Percentiles rank a stretch among this genome's conserved stretches.
These are phyloP conservation scores for Penicillium fuscoglaucum DNA, from an alignment of 2,329 filamentous ascomycete genomes.

Conservation along the genomic window DNA sequence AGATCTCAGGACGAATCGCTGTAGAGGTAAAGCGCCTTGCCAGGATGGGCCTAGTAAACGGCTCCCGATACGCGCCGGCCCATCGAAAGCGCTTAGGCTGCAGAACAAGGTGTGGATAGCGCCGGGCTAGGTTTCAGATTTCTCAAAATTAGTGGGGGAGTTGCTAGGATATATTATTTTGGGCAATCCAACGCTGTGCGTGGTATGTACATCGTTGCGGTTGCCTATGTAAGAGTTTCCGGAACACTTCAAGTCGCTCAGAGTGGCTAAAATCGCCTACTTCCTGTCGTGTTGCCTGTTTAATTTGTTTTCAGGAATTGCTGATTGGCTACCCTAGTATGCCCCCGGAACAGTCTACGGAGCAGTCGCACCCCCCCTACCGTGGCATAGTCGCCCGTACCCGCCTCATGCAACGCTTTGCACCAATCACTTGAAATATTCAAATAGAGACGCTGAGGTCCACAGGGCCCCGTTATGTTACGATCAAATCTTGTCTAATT, in stretches of 20 bases:
- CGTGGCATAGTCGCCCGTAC: not conserved
- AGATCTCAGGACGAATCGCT: conserved; percentile 8
- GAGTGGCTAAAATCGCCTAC: too few relatives aligned
- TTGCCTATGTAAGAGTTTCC: too few relatives aligned
- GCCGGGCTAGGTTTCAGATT: conserved; percentile 14
- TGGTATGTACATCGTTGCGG: not conserved
- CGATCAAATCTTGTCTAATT: not conserved
- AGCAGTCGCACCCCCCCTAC: not conserved
- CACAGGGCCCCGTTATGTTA: not conserved
- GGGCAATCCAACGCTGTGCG: not conserved
- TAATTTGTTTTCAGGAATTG: not conserved
- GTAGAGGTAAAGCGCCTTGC: conserved; percentile 10
- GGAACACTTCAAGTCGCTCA: too few relatives aligned
- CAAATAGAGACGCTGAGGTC: not conserved
- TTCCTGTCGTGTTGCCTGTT: too few relatives aligned
- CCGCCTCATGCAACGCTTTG: not conserved
- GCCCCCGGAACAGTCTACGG: not conserved
- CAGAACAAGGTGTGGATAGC: conserved; percentile 1
- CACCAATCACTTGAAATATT: not conserved
- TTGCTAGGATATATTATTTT: not conserved
- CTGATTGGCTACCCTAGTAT: not conserved
- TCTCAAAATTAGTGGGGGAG: not conserved
- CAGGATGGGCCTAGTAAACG: conserved; percentile 14
- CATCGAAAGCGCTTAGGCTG: conserved; percentile 21
- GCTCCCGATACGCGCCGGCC: conserved; percentile 24